These are phyloP conservation scores for Argentina anserina DNA, from an alignment of 306 rosid species.

Conservation along the genomic window DNA sequence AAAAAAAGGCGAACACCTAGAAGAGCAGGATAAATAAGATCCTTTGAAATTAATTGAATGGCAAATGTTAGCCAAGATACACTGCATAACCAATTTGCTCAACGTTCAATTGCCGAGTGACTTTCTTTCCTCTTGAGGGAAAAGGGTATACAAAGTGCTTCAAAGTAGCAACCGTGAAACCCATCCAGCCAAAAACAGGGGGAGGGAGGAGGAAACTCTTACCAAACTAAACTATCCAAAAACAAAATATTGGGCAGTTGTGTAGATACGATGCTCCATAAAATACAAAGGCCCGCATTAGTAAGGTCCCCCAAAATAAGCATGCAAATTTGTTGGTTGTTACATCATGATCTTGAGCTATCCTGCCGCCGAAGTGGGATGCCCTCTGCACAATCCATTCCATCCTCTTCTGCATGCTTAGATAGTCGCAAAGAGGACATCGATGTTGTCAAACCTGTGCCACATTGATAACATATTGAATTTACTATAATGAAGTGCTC, in stretches of 20 bases:
- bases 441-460: slow-evolving; percentile 46
- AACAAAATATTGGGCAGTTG: slow-evolving; percentile 26
- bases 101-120: slow-evolving; percentile 43
- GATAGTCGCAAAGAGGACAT: slow-evolving; percentile 48
- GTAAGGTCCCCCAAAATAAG: slow-evolving; percentile 36
- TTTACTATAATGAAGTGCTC: not conserved
- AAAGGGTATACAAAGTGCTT: slow-evolving; percentile 45
- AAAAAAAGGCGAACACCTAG: too few relatives aligned
- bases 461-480: slow-evolving; percentile 12
- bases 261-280: slow-evolving; percentile 27
- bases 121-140: slow-evolving; percentile 30
- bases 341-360: slow-evolving; percentile 48
- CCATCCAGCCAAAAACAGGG: slow-evolving; percentile 23
- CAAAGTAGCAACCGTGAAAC: slow-evolving; percentile 30
- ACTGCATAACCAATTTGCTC: slow-evolving; percentile 46
- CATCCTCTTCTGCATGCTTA: slow-evolving; percentile 82
- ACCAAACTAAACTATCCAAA: slow-evolving; percentile 36
- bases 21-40: not conserved
- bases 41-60: slow-evolving; percentile 6
- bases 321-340: slow-evolving; percentile 18
- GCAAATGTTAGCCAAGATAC: slow-evolving; percentile 39
- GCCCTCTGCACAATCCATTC: slow-evolving; percentile 58
- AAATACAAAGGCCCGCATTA: slow-evolving; percentile 30
- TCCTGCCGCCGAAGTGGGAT: slow-evolving; percentile 97
- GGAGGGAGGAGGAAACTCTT: slow-evolving; percentile 25